These are phyloP conservation scores for Podospora appendiculata DNA, from an alignment of 495 filamentous ascomycete genomes.

Conservation along the genomic window DNA sequence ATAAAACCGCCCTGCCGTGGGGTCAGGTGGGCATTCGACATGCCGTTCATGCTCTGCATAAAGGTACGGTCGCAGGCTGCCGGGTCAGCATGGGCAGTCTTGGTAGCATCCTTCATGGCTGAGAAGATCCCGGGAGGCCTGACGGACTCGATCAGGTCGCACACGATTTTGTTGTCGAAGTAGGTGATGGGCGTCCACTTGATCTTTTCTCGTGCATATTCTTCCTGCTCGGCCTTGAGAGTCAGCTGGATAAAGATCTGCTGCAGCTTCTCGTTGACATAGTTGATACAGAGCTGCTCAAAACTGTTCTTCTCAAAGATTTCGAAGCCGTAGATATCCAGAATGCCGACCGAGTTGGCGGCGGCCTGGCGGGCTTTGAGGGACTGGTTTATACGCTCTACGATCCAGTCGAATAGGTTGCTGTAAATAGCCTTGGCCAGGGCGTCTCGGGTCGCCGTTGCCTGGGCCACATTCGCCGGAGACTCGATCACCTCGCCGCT, in stretches of 20 bases:
- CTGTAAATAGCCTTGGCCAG: conserved; percentile 92
- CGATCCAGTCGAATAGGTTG: conserved; percentile 99
- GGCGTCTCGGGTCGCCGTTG: conserved; percentile 87
- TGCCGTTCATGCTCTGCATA: conserved; percentile 80
- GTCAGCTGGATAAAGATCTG: conserved; percentile 99
- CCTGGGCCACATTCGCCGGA: conserved; percentile 83
- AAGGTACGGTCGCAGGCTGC: conserved; percentile 93
- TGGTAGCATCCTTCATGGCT: conserved; percentile 93
- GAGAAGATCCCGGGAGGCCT: conserved; percentile 92
- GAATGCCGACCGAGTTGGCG: conserved; percentile 85
- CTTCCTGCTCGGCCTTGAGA: conserved; percentile 93
- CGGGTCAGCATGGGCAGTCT: conserved; percentile 92
- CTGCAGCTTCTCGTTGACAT: conserved; percentile 99
- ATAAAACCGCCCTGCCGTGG: conserved; percentile 93
- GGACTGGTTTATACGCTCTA: conserved; percentile 84
- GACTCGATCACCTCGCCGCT: conserved; percentile 86
- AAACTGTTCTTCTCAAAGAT: conserved; percentile 99
- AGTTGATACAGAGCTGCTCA: conserved; percentile 99
- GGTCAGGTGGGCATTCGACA: conserved; percentile 87
- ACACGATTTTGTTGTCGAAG: conserved; percentile 99
- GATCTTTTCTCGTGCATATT: conserved; percentile 94
- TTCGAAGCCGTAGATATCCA: conserved; percentile 99
- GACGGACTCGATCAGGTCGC: conserved; percentile 91
- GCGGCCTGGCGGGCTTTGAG: conserved; percentile 69
- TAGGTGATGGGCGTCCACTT: conserved; percentile 99